These are phyloP conservation scores for Mollisia scopiformis DNA, from an alignment of 2,329 filamentous ascomycete species.

Conservation along the genomic window DNA sequence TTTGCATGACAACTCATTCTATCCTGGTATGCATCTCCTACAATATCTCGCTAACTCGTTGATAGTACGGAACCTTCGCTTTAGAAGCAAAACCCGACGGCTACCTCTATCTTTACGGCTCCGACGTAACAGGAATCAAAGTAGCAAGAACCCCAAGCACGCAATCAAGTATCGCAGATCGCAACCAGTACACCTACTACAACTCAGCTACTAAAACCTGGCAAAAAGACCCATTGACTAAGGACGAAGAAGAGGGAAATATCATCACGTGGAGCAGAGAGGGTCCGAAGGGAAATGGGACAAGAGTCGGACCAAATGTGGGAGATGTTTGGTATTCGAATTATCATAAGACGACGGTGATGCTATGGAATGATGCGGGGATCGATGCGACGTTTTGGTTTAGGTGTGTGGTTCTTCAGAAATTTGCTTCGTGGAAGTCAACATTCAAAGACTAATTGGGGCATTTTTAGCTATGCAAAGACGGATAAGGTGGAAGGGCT, in stretches of 20 bases:
- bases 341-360: slow-evolving; percentile 8
- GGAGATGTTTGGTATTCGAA: slow-evolving; percentile 8
- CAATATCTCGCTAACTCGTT: neutral
- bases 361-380: slow-evolving; percentile 12
- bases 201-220: slow-evolving; percentile 6
- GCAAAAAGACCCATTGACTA: neutral
- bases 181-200: slow-evolving; percentile 12
- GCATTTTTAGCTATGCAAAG: neutral
- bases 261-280: slow-evolving; percentile 5
- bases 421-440: neutral
- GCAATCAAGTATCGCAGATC: slow-evolving; percentile 12
- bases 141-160: slow-evolving; percentile 7
- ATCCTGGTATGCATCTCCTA: neutral
- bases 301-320: neutral
- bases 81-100: neutral
- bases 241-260: slow-evolving; percentile 1
- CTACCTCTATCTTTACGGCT: slow-evolving; percentile 8
- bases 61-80: slow-evolving; percentile 5
- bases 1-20: too few relatives aligned
- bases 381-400: slow-evolving; percentile 14
- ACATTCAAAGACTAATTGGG: neutral
- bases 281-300: neutral
- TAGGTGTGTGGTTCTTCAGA: neutral
- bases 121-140: slow-evolving; percentile 8
- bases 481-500: neutral